Evolutionary conservation across 2,329 filamentous ascomycete genomes (phyloP), one percentile per base, ranked within the genome.

Genomic region (Claviceps pazoutovae): DNA sequence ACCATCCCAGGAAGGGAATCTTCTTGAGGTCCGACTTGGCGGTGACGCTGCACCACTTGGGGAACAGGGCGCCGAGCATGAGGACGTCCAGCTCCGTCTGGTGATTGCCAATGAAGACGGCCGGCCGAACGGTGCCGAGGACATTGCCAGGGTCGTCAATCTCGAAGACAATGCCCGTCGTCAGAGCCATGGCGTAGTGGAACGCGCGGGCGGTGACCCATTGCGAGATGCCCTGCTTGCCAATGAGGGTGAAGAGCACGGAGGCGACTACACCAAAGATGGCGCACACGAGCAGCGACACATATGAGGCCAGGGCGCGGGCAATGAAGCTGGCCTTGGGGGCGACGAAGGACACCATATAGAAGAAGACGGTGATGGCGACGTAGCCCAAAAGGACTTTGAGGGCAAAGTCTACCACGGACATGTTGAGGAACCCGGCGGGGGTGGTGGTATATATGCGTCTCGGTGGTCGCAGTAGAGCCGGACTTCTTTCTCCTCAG

Each of bases 31-130:
- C 86, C 62, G 83, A 83, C 77, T 98, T 98, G 46, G 91, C 90
- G 23, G 91, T 96, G 54, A 98, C 86, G 62, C 83, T 89, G 74
- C 86, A 95, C 74, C 94, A 89, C 61, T 81, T 83, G 47, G 93
- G 93, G 70, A 96, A 97, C 62, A 95, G 80, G 68, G 76, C 74
- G 56, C 89, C 93, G 30, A 98, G 78, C 80, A 96, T 86, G 54
- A 95, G 76, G 42, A 98, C 86, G 64, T 98, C 93, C 58, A 98
- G 80, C 71, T 97, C 93, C 21, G 86, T 88, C 76, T 98, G 93
- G 71, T 98, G 93, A 70, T 97, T 97, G 42, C 86, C 86, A 59
- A 98, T 76, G 62, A 98, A 90, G 53, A 98, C 86, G 53, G 88
- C 90, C 1, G 93, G 93, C 49, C 91, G 80, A 30, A 74, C 74